A percentile compares a stretch with the other conserved stretches of the same genome.
Conservation (phyloP, 2,329 filamentous ascomycete genomes). For the Alternaria conjuncta region DNA sequence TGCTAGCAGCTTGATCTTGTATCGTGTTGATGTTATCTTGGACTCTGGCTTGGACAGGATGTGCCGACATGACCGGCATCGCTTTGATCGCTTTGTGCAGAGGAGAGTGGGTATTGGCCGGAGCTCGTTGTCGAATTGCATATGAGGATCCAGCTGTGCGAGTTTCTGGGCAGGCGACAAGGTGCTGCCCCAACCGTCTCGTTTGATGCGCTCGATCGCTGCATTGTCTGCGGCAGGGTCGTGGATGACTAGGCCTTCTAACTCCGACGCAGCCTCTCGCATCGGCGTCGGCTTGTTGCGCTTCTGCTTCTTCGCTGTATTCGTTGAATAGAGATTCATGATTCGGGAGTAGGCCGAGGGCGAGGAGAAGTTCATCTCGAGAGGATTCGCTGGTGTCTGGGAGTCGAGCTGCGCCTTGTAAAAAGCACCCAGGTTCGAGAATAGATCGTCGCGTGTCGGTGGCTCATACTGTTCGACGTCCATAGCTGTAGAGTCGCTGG, state of each 20-base stretch:
- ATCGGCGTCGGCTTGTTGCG: conserved; percentile 72
- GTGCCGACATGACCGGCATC: conserved; percentile 89
- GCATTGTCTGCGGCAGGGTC: conserved; percentile 65
- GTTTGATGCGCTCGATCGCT: conserved; percentile 61
- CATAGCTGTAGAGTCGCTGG: conserved; percentile 21
- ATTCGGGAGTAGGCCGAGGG: conserved; percentile 84
- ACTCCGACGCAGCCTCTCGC: conserved; percentile 74
- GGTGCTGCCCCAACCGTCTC: conserved; percentile 72
- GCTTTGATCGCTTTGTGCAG: conserved; percentile 90
- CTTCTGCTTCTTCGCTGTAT: conserved; percentile 61
- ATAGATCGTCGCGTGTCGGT: conserved; percentile 72
- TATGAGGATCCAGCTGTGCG: conserved; percentile 57
- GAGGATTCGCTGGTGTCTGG: conserved; percentile 58
- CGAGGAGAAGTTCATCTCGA: conserved; percentile 68
- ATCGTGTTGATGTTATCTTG: conserved; percentile 86
- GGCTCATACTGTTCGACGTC: conserved; percentile 12
- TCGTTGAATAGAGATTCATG: conserved; percentile 82
- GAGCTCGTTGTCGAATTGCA: conserved; percentile 74
- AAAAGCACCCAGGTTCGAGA: conserved; percentile 76
- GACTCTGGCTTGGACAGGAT: conserved; percentile 94
- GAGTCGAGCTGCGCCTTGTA: conserved; percentile 77
- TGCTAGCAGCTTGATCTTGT: conserved; percentile 90
- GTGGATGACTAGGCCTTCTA: conserved; percentile 74
- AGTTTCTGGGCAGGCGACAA: conserved; percentile 60
- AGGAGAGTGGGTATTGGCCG: conserved; percentile 83